Base-by-base conservation (phyloP, 805 yeast genomes). In the Schwanniomyces polymorphus region DNA sequence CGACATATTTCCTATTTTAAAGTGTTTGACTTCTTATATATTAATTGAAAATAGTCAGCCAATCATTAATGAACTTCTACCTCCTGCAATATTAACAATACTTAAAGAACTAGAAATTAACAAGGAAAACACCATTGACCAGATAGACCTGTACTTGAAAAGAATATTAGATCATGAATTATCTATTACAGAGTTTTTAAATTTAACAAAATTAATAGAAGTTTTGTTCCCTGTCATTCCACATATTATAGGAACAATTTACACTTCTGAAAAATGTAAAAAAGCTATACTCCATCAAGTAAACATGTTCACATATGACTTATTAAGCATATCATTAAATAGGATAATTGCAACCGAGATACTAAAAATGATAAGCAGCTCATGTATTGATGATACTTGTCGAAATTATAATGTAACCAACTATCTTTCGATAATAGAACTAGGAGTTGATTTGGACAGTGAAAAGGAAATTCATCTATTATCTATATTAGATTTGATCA, bases 321-420 rank as follows among this genome's bases (percentile, higher is more conserved):
- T 35, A 8, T 43, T 52, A 17, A 31, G 35, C 11, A 31, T 31
- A 6, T 12, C 21, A n/a, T 18, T 18, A 12, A 37, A 37, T 18
- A 33, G 18, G 27, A 34, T 41, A 27, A 29, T 52, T 4, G 38
- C 46, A 11, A 41, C 39, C 5, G 54, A 53, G 26, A 51, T 60
- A 5, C 48, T 63, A 21, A 52, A 53, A 12, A 44, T 64, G 10
- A 56, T 69, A 2, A 56, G 62, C 28, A 54, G 61, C 25, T 65
- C 83, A 0, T 80, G 86, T 52, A 68, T 81, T 21, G 77, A 75
- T 45, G 84, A 81, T 34, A 57, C 64, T 1, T 70, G 82, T 27
- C 72, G 87, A 46, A 63, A 59, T n/a, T 65, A 67, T 35, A 77
- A 81, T 37, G 66, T 79, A 1, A 67, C 72, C 17, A 67, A 72